phyloP scores from a whole-genome alignment of 106 monocot genomes.

The Alisma plantagoaquatica region DNA sequence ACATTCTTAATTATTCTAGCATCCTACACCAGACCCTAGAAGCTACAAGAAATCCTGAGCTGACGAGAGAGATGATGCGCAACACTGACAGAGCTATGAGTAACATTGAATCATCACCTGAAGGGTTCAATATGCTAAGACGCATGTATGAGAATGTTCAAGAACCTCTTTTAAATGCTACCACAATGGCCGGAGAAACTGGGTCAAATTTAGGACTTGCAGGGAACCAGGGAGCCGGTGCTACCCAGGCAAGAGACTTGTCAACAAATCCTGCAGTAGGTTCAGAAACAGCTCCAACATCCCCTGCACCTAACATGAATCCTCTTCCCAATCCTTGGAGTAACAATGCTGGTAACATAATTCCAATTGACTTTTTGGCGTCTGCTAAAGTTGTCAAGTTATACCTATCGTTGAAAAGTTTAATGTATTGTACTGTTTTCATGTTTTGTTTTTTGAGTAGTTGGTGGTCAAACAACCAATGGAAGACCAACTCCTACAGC shows the following conservation, averaged over 20 bases:
- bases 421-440: too few relatives aligned
- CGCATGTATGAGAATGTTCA: slow-evolving; percentile 97
- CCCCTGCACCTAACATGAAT: slow-evolving; percentile 78
- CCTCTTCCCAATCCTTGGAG: slow-evolving; percentile 96
- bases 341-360: too few relatives aligned
- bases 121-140: slow-evolving; percentile 96
- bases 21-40: slow-evolving; percentile 78
- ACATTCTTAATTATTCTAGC: slow-evolving; percentile 82
- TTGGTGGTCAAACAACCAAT: slow-evolving; percentile 29
- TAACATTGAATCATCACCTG: slow-evolving; percentile 92
- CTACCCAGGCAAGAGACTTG: slow-evolving; percentile 27
- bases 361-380: too few relatives aligned
- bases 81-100: slow-evolving; percentile 99
- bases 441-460: too few relatives aligned
- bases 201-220: too few relatives aligned
- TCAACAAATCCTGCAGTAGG: slow-evolving; percentile 25
- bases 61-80: slow-evolving; percentile 97
- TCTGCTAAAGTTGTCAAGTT: too few relatives aligned
- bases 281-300: slow-evolving; percentile 31
- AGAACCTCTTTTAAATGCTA: slow-evolving; percentile 90
- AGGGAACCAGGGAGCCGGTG: slow-evolving; percentile 13
- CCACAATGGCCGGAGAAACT: slow-evolving; percentile 62
- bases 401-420: too few relatives aligned
- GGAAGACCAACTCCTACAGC: slow-evolving; percentile 31
- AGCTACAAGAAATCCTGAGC: slow-evolving; percentile 87